phyloP scores from a whole-genome alignment of 176 grass and related monocot species.

The Aechmea fasciata region DNA sequence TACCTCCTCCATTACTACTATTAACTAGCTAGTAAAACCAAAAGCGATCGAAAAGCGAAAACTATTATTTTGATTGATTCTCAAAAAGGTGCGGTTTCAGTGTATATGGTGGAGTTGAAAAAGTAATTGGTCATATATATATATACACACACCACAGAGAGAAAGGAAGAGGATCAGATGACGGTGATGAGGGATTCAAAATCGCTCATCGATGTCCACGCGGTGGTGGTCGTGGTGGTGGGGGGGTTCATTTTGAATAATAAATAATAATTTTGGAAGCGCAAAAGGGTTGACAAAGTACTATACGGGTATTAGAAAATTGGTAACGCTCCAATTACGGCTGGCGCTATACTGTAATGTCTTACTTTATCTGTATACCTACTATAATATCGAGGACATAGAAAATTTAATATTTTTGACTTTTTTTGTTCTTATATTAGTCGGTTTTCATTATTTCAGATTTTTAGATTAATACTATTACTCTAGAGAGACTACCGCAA shows the following conservation, averaged over 20 bases:
- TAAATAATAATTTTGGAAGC: conserved; percentile 11
- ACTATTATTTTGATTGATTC: neutral
- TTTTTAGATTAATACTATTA: no score
- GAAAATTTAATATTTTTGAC: no score
- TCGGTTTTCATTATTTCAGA: no score
- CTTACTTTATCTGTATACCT: no score
- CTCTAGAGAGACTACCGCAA: no score
- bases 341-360: conserved; percentile 31
- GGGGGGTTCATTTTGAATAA: neutral
- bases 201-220: conserved; percentile 15
- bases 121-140: no score
- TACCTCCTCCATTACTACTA: neutral
- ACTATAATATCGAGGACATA: no score
- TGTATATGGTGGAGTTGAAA: conserved; percentile 20
- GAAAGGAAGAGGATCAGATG: neutral
- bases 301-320: neutral
- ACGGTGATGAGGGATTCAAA: conserved; percentile 10
- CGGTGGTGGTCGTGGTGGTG: neutral
- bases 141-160: no score
- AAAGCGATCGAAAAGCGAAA: neutral
- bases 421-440: no score
- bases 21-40: no score
- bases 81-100: neutral
- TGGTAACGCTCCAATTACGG: conserved; percentile 4
- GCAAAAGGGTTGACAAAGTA: conserved; percentile 52